phyloP scores from a whole-genome alignment of 2,329 filamentous ascomycete species.

The Ceratocystis cubensis region DNA sequence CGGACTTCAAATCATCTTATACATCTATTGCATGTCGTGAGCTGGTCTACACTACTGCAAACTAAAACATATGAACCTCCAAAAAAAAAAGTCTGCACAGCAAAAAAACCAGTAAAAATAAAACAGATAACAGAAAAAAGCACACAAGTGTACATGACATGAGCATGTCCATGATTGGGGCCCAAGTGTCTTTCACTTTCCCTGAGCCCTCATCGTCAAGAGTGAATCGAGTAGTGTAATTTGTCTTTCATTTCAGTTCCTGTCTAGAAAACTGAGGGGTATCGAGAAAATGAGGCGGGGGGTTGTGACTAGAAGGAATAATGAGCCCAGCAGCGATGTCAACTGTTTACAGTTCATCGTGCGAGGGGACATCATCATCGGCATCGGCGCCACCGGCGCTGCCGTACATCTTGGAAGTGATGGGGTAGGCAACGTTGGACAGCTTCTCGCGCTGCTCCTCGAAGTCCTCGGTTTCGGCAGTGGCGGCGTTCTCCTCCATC shows the following conservation, averaged over 20 bases:
- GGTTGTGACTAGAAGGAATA: neutral
- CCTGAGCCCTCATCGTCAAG: constrained; percentile 3
- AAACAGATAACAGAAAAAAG: constrained; percentile 6
- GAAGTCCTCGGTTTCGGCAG: constrained; percentile 83
- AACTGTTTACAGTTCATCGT: constrained; percentile 64
- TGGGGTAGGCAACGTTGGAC: constrained; percentile 90
- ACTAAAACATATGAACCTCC: constrained; percentile 2
- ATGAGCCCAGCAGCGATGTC: neutral
- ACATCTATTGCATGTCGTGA: constrained; percentile 1
- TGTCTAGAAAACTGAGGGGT: constrained; percentile 12
- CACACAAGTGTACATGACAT: constrained; percentile 1
- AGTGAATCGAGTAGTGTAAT: constrained; percentile 21
- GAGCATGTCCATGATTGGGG: neutral
- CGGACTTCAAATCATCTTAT: neutral
- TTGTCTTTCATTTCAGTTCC: constrained; percentile 20
- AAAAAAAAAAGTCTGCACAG: constrained; percentile 21
- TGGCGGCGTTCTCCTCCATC: constrained; percentile 87
- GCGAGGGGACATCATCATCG: constrained; percentile 55
- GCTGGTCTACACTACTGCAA: constrained; percentile 1
- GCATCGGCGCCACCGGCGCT: constrained; percentile 49
- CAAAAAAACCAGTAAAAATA: constrained; percentile 28
- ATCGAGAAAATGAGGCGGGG: constrained; percentile 8
- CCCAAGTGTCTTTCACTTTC: neutral
- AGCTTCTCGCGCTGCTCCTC: constrained; percentile 99
- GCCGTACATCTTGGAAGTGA: constrained; percentile 93